These are phyloP conservation scores for Saccharomyces uvarum DNA, from an alignment of 1,139 yeast genomes.

Conservation along the genomic window DNA sequence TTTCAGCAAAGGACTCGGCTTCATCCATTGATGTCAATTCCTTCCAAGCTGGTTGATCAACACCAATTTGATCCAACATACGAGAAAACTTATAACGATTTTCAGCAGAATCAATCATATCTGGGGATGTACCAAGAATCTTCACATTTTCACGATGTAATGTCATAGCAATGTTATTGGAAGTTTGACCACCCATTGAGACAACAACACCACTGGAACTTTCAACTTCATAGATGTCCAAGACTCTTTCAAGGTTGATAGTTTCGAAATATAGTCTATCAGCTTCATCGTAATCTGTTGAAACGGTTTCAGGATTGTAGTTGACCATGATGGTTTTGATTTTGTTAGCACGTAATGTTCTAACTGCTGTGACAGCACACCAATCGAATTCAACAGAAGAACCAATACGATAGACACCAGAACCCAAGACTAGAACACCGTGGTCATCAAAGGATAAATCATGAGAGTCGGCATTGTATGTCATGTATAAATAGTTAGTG, in stretches of 20 bases:
- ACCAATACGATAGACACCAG: conserved; percentile 93
- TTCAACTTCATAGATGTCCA: conserved; percentile 93
- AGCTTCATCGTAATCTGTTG: conserved; percentile 97
- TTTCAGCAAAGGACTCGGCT: conserved; percentile 87
- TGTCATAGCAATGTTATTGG: conserved; percentile 91
- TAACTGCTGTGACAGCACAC: conserved; percentile 94
- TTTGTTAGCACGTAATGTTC: conserved; percentile 84
- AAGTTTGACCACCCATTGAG: conserved; percentile 98
- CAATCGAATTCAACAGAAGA: conserved; percentile 92
- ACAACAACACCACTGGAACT: conserved; percentile 87
- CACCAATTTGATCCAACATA: conserved; percentile 93
- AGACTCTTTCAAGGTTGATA: conserved; percentile 86
- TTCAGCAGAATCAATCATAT: conserved; percentile 97
- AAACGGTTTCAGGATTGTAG: conserved; percentile 97
- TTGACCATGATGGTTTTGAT: conserved; percentile 93
- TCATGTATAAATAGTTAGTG: conserved; percentile 90
- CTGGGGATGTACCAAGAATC: conserved; percentile 94
- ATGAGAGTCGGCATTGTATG: conserved; percentile 87
- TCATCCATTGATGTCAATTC: conserved; percentile 90
- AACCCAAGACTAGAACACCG: conserved; percentile 85
- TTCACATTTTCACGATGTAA: conserved; percentile 92
- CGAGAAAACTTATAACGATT: conserved; percentile 96
- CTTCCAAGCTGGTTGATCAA: conserved; percentile 99
- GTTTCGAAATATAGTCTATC: conserved; percentile 96
- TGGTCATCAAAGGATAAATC: conserved; percentile 80